Evolutionary conservation across 2,329 filamentous ascomycete species (phyloP), one percentile per base, ranked within the genome.

Genomic region (Shiraia bambusicola): DNA sequence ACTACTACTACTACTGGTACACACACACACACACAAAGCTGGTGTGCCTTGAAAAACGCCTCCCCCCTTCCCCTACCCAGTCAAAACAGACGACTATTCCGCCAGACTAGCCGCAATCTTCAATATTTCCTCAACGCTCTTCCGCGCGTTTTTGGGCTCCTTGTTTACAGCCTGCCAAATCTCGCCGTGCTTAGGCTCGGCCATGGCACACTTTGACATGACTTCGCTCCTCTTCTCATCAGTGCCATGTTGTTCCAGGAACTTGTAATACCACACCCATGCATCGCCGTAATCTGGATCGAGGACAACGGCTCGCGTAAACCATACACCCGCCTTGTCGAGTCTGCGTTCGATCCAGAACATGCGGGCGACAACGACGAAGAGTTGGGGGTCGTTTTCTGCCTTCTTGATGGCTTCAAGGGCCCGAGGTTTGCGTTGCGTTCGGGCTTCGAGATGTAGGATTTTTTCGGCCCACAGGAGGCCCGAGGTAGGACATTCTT

Each of bases 191-290:
- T 84, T 83, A 3, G 94, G 94, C 69, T 97, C 93, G 42, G 84
- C 91, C 34, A 86, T 72, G 24, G 87, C 76, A 56, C 88, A 91
- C 72, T 95, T 95, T 42, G 76, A 76, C 5, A 95, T 68, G 24
- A 96, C 86, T 63, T 97, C 93, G 22, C 76, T 80, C 60, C 86
- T 79, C 83, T 97, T 98, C 75, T 95, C 92, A 63, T 89, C 85
- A 4, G 90, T 96, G 8, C 93, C 94, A 71, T 98, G 91, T 75
- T 96, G 88, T 54, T 83, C 67, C 52, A 97, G 65, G 67, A 97
- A 98, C 69, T 92, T 91, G 69, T 90, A 93, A 69, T 96, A 98
- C 92, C 92, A 98, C 14, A 90, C 92, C 94, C 94, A 98, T 9
- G 84, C 87, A 72, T 98, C 94, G 36, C 93, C 93, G 36, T 83